Conservation (phyloP, 2,329 filamentous ascomycete species). For the Aureobasidium sp. region DNA sequence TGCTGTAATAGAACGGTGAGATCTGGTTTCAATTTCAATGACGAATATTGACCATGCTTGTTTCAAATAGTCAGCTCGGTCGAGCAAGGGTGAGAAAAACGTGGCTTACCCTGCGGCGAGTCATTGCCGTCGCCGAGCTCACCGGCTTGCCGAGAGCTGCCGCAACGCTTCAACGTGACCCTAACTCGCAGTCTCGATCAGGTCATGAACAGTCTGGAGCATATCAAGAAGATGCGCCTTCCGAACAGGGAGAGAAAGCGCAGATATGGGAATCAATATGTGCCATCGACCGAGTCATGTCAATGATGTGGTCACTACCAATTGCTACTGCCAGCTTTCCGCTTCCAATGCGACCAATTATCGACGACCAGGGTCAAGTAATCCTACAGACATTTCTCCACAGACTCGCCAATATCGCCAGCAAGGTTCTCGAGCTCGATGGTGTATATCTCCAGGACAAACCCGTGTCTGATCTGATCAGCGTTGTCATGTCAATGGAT, state of each 20-base stretch:
- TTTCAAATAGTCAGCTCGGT: conserved; percentile 33
- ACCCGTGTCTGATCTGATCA: conserved; percentile 27
- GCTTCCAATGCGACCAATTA: conserved; percentile 24
- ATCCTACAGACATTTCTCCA: conserved; percentile 30
- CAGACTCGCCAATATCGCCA: conserved; percentile 31
- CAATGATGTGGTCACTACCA: conserved; percentile 41
- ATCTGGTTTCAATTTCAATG: background rate
- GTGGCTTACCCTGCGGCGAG: conserved; percentile 42
- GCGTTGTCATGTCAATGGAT: conserved; percentile 30
- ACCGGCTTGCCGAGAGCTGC: conserved; percentile 38
- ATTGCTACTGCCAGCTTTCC: conserved; percentile 33
- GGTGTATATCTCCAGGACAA: conserved; percentile 26
- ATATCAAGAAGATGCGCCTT: conserved; percentile 22
- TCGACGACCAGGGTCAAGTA: conserved; percentile 29
- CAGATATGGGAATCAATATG: conserved; percentile 39
- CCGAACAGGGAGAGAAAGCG: conserved; percentile 26
- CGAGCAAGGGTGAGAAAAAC: conserved; percentile 39
- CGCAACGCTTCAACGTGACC: conserved; percentile 5
- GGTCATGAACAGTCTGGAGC: background rate
- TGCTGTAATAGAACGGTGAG: too few relatives aligned
- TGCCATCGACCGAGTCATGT: conserved; percentile 35
- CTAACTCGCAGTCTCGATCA: background rate
- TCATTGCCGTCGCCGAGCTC: conserved; percentile 43
- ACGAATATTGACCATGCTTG: background rate
- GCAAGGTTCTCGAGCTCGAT: conserved; percentile 31